Evolutionary conservation across 768 basidiomycete species (phyloP).

Genomic region (Pleurotus salmoneostramineus): DNA sequence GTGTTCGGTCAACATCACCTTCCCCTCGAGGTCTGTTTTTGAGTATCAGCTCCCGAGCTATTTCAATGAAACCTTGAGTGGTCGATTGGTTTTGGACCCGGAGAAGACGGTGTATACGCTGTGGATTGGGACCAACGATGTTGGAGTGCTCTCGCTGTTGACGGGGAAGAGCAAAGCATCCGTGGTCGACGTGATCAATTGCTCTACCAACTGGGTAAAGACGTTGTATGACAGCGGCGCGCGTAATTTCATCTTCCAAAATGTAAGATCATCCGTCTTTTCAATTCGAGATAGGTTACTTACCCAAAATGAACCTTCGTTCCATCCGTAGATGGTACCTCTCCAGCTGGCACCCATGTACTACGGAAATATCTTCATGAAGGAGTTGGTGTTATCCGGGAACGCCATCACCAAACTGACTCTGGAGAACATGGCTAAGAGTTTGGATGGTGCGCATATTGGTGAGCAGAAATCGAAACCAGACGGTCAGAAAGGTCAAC

Average conservation of each 20-base stretch:
- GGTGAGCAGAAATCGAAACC: constrained; percentile 22
- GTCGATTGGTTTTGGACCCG: constrained; percentile 32
- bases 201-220: constrained; percentile 59
- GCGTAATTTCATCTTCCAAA: constrained; percentile 67
- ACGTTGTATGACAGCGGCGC: constrained; percentile 54
- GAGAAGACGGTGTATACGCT: constrained; percentile 57
- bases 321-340: constrained; percentile 33
- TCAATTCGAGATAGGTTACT: constrained; percentile 21
- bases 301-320: too few relatives aligned
- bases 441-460: constrained; percentile 36
- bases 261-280: constrained; percentile 33
- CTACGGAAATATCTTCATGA: constrained; percentile 31
- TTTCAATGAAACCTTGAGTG: constrained; percentile 37
- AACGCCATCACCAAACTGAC: constrained; percentile 51
- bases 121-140: constrained; percentile 69
- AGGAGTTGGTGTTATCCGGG: constrained; percentile 44
- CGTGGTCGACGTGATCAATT: constrained; percentile 52
- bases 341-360: constrained; percentile 33
- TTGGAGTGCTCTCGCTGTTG: constrained; percentile 50
- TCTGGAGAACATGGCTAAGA: constrained; percentile 34
- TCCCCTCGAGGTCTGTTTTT: constrained; percentile 53
- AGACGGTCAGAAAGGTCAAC: too few relatives aligned
- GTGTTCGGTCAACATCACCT: constrained; percentile 61
- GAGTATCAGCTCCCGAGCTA: constrained; percentile 55
- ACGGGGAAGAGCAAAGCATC: constrained; percentile 52